A percentile compares a stretch with the other conserved stretches of the same genome.
phyloP scores from a whole-genome alignment of 164 flowering plant species.

The Berberis thunbergii region DNA sequence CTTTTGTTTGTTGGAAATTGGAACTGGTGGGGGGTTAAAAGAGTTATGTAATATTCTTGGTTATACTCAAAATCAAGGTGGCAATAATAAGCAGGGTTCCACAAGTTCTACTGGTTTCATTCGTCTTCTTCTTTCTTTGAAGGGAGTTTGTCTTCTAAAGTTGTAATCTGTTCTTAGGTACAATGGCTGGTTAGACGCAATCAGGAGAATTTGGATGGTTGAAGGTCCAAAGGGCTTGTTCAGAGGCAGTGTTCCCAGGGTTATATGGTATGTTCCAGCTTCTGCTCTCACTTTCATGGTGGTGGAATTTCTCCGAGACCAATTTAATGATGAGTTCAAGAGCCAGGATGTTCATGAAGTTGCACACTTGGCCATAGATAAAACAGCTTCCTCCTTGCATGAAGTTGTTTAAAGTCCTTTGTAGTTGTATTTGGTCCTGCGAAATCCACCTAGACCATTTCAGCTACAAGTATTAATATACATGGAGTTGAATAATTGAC shows the following conservation, averaged over 20 bases:
- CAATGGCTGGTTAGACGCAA: conserved; percentile 72
- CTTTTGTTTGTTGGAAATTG: too few relatives aligned
- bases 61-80: too few relatives aligned
- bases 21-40: too few relatives aligned
- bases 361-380: conserved; percentile 45
- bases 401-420: conserved; percentile 17
- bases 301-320: conserved; percentile 80
- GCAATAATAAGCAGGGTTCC: too few relatives aligned
- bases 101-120: background rate
- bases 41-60: too few relatives aligned
- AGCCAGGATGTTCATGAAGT: conserved; percentile 23
- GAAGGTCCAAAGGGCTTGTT: conserved; percentile 78
- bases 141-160: background rate
- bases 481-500: background rate
- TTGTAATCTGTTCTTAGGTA: conserved; percentile 38
- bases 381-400: conserved; percentile 29
- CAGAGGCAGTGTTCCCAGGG: conserved; percentile 80
- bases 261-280: conserved; percentile 90
- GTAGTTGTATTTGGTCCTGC: background rate
- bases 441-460: background rate
- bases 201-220: conserved; percentile 43
- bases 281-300: conserved; percentile 95
- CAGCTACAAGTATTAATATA: background rate
- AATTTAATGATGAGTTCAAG: conserved; percentile 34
- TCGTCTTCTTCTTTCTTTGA: background rate